phyloP scores from a whole-genome alignment of 2,329 filamentous ascomycete species.

The Emmonsiellopsis sp. region DNA sequence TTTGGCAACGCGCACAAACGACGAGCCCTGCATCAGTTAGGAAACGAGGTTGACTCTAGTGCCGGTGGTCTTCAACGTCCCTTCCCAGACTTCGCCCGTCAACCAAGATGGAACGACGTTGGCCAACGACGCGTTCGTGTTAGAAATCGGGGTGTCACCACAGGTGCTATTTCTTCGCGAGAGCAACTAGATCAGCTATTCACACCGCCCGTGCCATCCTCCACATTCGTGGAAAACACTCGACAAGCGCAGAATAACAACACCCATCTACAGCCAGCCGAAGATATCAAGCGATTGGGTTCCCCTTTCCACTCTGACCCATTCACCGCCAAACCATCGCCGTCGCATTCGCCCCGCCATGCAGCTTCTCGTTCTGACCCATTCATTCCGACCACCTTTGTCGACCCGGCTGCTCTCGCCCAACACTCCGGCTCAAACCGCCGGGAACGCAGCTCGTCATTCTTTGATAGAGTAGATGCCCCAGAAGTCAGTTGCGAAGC shows the following conservation, averaged over 20 bases:
- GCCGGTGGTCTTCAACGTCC: conserved; percentile 25
- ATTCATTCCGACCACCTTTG: conserved; percentile 20
- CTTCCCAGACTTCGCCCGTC: conserved; percentile 28
- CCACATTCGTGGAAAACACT: neutral
- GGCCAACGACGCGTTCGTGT: conserved; percentile 50
- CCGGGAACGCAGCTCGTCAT: conserved; percentile 15
- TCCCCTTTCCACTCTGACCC: conserved; percentile 39
- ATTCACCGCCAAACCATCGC: conserved; percentile 23
- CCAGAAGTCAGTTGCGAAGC: conserved; percentile 26
- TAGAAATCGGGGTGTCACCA: conserved; percentile 53
- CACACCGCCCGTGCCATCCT: conserved; percentile 35
- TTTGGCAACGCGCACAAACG: conserved; percentile 48
- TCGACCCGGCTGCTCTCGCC: neutral
- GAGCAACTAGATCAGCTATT: conserved; percentile 47
- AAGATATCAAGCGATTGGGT: conserved; percentile 37
- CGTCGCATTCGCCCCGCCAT: conserved; percentile 27
- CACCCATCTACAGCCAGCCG: conserved; percentile 26
- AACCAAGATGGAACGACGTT: conserved; percentile 34
- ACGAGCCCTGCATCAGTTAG: conserved; percentile 47
- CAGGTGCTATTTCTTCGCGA: conserved; percentile 44
- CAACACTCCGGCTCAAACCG: neutral
- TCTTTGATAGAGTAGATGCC: neutral
- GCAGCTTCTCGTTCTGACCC: conserved; percentile 37
- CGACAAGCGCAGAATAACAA: conserved; percentile 11
- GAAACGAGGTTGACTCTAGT: conserved; percentile 42